Percentiles rank a stretch among this genome's conserved stretches.
Evolutionary conservation across 192 early-diverging fungal species (phyloP).

Genomic region (Allomyces javanicus): DNA sequence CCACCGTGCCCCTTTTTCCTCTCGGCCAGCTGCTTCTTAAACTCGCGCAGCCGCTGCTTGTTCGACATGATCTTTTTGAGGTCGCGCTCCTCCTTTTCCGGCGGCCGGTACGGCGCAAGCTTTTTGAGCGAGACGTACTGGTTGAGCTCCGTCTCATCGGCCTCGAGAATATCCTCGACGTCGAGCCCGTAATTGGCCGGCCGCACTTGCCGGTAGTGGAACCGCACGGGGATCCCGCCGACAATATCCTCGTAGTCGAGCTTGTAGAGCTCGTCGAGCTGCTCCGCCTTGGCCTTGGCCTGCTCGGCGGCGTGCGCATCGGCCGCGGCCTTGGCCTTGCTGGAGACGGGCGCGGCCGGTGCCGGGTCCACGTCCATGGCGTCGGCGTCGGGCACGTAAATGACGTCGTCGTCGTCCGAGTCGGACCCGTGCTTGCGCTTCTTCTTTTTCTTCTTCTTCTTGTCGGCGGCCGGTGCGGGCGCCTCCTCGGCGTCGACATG

Average conservation of each 20-base stretch:
- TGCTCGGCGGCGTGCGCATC: slow-evolving; percentile 10
- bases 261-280: slow-evolving; percentile 73
- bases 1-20: neutral
- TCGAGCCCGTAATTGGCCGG: slow-evolving; percentile 55
- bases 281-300: slow-evolving; percentile 38
- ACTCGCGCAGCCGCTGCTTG: neutral
- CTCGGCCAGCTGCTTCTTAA: neutral
- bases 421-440: slow-evolving; percentile 4
- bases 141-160: slow-evolving; percentile 74
- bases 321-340: slow-evolving; percentile 6
- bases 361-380: slow-evolving; percentile 1
- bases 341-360: neutral
- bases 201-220: slow-evolving; percentile 78
- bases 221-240: slow-evolving; percentile 59
- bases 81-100: neutral
- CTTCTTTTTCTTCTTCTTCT: slow-evolving; percentile 15
- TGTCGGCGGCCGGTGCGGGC: slow-evolving; percentile 7
- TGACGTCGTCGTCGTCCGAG: neutral
- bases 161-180: slow-evolving; percentile 69
- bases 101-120: slow-evolving; percentile 49
- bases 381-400: neutral
- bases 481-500: slow-evolving; percentile 1
- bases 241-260: slow-evolving; percentile 85
- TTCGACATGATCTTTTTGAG: neutral
- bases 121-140: slow-evolving; percentile 66